phyloP scores from a whole-genome alignment of 768 basidiomycete genomes.

The Phylloporus arenicola region DNA sequence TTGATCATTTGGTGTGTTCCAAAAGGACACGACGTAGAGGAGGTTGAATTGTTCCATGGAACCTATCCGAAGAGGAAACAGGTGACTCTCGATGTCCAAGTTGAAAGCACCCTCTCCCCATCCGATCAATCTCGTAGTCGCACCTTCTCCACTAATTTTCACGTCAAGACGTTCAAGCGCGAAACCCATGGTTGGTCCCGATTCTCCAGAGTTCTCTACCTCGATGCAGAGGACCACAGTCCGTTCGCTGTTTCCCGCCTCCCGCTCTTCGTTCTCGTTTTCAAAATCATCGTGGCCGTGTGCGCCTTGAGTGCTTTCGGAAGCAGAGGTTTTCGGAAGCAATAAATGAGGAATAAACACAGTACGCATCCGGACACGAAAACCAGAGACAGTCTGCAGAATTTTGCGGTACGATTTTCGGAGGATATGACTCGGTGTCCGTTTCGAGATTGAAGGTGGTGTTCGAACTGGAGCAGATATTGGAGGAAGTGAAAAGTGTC shows the following conservation, averaged over 20 bases:
- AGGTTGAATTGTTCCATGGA: slow-evolving; percentile 81
- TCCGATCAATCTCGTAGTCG: slow-evolving; percentile 43
- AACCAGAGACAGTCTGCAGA: slow-evolving; percentile 72
- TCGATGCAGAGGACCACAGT: slow-evolving; percentile 90
- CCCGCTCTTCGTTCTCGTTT: slow-evolving; percentile 42
- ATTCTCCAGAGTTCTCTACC: slow-evolving; percentile 75
- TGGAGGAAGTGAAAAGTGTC: slow-evolving; percentile 58
- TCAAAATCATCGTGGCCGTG: slow-evolving; percentile 34
- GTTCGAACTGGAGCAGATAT: slow-evolving; percentile 38
- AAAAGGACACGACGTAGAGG: slow-evolving; percentile 83
- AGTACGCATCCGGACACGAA: slow-evolving; percentile 90
- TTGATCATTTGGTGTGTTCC: slow-evolving; percentile 56
- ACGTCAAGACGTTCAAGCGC: slow-evolving; percentile 73
- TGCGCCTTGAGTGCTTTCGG: slow-evolving; percentile 29
- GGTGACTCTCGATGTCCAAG: slow-evolving; percentile 33
- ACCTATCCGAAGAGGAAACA: slow-evolving; percentile 71
- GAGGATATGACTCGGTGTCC: slow-evolving; percentile 57
- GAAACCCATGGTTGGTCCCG: slow-evolving; percentile 57
- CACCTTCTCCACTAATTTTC: slow-evolving; percentile 65
- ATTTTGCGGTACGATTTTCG: slow-evolving; percentile 84
- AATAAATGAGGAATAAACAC: slow-evolving; percentile 85
- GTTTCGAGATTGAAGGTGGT: slow-evolving; percentile 44
- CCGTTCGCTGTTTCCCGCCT: slow-evolving; percentile 74
- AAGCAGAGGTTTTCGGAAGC: slow-evolving; percentile 39
- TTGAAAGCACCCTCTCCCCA: slow-evolving; percentile 40